Evolutionary conservation across 2,329 filamentous ascomycete genomes (phyloP).

Genomic region (Aspergillus piperis): DNA sequence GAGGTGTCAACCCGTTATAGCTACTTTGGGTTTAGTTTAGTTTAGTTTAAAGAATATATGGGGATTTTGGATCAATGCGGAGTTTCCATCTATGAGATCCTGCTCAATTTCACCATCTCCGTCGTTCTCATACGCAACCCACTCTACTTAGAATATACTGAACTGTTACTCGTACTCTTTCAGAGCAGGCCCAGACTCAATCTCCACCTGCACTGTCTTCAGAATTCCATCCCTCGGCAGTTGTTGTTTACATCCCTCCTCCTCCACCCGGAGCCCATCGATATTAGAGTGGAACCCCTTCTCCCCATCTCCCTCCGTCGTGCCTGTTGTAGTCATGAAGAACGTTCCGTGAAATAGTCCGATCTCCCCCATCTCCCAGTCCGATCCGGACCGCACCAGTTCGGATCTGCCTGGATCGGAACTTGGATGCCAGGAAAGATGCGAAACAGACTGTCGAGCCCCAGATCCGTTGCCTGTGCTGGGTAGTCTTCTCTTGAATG

Average conservation of each 20-base stretch:
- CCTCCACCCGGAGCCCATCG: background rate
- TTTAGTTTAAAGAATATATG: background rate
- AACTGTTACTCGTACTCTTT: background rate
- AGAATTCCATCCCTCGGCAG: conserved; percentile 15
- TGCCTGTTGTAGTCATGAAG: conserved; percentile 19
- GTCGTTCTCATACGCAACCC: no score
- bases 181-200: conserved; percentile 20
- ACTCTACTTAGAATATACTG: background rate
- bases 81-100: background rate
- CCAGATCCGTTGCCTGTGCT: conserved; percentile 4
- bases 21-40: no score
- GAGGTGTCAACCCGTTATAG: background rate
- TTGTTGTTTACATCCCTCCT: background rate
- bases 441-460: background rate
- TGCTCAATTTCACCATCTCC: background rate
- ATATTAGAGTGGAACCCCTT: background rate
- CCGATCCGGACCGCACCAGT: background rate
- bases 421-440: background rate
- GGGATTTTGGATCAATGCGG: background rate
- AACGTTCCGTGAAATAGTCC: conserved; percentile 12
- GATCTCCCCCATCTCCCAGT: conserved; percentile 12
- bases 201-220: conserved; percentile 27
- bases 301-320: conserved; percentile 6
- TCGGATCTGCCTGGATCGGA: conserved; percentile 2
- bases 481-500: background rate